Evolutionary conservation across 208 protist species (phyloP).

Genomic region (Crithidia fasciculata): DNA sequence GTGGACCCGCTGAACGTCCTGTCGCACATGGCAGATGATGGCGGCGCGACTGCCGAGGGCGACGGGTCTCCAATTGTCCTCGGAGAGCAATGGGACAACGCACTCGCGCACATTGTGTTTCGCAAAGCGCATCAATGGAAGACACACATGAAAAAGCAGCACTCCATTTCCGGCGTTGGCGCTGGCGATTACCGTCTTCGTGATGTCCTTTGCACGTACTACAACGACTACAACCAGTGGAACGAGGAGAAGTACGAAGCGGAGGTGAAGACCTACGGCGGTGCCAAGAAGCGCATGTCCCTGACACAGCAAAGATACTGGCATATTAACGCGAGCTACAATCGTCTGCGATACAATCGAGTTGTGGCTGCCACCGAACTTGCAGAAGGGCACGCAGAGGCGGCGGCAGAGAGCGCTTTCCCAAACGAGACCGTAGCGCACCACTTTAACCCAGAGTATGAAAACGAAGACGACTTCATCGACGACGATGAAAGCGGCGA

Average conservation of each 20-base stretch:
- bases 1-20: constrained; percentile 83
- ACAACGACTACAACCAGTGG: constrained; percentile 76
- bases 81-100: constrained; percentile 38
- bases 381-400: constrained; percentile 47
- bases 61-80: neutral
- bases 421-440: constrained; percentile 45
- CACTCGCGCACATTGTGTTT: constrained; percentile 70
- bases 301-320: constrained; percentile 82
- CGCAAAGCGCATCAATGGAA: constrained; percentile 65
- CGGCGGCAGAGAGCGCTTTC: constrained; percentile 49
- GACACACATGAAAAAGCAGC: constrained; percentile 62
- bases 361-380: constrained; percentile 68
- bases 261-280: constrained; percentile 5
- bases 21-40: constrained; percentile 51
- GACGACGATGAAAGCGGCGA: constrained; percentile 34
- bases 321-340: constrained; percentile 80
- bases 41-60: constrained; percentile 7
- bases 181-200: constrained; percentile 76
- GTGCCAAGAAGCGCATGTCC: constrained; percentile 25
- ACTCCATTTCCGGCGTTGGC: constrained; percentile 38
- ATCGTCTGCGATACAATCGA: constrained; percentile 85
- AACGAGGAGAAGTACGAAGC: constrained; percentile 51
- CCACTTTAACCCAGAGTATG: constrained; percentile 41
- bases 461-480: constrained; percentile 48
- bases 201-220: constrained; percentile 74